Evolutionary conservation across 1,284 basidiomycete genomes (phyloP).

Genomic region (Fomitiporia mediterranea): DNA sequence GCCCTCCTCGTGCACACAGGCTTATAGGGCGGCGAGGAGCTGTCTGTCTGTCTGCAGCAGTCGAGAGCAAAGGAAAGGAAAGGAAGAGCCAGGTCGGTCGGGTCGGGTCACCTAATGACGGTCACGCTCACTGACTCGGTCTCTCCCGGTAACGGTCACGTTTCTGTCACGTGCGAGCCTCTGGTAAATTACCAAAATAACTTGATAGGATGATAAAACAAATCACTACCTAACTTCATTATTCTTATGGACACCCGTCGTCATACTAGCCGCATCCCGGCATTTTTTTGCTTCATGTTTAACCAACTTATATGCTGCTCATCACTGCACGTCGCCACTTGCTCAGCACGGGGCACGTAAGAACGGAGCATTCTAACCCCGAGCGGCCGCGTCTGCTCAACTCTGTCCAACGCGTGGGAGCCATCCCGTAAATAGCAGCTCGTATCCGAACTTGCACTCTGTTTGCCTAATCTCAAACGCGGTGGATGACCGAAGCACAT

Average conservation of each 20-base stretch:
- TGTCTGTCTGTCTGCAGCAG: neutral
- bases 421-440: no score
- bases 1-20: constrained; percentile 6
- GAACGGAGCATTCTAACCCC: neutral
- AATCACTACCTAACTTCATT: neutral
- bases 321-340: neutral
- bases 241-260: neutral
- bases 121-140: neutral
- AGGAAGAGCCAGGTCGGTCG: neutral
- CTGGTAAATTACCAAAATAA: neutral
- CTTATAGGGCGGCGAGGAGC: neutral
- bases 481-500: constrained; percentile 13
- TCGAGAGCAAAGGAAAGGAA: neutral
- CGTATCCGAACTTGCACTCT: neutral
- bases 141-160: neutral
- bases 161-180: neutral
- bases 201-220: neutral
- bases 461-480: constrained; percentile 3
- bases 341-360: neutral
- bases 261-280: neutral
- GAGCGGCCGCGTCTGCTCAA: neutral
- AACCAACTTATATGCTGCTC: neutral
- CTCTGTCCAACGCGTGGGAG: neutral
- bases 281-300: neutral
- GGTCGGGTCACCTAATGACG: neutral